Conservation (phyloP, 768 basidiomycete species). For the Rhizopogon roseolus region DNA sequence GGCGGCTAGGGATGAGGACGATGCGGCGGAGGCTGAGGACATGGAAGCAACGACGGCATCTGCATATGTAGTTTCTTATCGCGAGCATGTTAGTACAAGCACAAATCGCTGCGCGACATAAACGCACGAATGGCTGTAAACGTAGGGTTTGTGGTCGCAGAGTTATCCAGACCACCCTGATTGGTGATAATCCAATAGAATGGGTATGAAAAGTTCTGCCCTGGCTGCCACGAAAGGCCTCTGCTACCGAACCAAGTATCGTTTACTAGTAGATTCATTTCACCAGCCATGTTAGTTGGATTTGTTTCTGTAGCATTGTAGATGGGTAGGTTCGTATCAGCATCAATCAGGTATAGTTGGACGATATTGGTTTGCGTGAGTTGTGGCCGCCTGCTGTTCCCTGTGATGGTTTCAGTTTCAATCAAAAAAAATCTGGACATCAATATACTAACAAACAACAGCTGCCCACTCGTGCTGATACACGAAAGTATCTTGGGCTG, state of each 20-base stretch:
- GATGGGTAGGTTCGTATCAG: conserved; percentile 51
- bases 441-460: conserved; percentile 67
- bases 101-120: background rate
- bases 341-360: conserved; percentile 75
- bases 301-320: conserved; percentile 41
- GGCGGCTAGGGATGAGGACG: conserved; percentile 35
- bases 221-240: conserved; percentile 43
- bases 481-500: conserved; percentile 47
- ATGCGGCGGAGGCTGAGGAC: conserved; percentile 29
- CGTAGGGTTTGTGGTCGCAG: conserved; percentile 59
- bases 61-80: conserved; percentile 73
- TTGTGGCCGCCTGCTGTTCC: conserved; percentile 71
- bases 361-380: conserved; percentile 59
- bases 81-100: background rate
- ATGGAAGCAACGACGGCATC: conserved; percentile 62
- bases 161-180: conserved; percentile 50
- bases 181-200: conserved; percentile 80
- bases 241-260: conserved; percentile 70
- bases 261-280: conserved; percentile 51
- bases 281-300: conserved; percentile 53
- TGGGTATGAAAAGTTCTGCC: conserved; percentile 54
- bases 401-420: conserved; percentile 32
- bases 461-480: conserved; percentile 73
- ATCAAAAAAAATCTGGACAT: conserved; percentile 6
- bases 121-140: conserved; percentile 80